A percentile compares a stretch with the other conserved stretches of the same genome.
Conservation (phyloP, 2,329 filamentous ascomycete genomes). For the Emergomyces pasteurianus region DNA sequence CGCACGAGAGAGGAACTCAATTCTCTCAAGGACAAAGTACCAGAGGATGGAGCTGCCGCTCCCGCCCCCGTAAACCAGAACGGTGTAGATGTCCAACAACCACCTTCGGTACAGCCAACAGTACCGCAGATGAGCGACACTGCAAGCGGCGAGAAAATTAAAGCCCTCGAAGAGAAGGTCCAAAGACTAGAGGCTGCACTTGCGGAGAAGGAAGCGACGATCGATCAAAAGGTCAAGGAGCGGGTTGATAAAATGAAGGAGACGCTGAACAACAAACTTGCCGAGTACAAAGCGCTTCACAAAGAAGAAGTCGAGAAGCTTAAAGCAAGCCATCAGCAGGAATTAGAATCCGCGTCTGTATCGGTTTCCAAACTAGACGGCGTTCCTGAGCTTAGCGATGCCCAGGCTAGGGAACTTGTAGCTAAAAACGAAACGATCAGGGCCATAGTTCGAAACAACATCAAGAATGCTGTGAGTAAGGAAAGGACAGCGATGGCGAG, state of each 20-base stretch:
- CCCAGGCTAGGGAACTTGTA: constrained; percentile 40
- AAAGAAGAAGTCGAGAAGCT: constrained; percentile 39
- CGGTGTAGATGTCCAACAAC: constrained; percentile 31
- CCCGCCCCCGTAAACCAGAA: constrained; percentile 41
- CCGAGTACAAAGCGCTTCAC: constrained; percentile 40
- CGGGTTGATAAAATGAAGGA: constrained; percentile 50
- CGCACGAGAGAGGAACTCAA: constrained; percentile 48
- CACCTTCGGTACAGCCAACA: constrained; percentile 18
- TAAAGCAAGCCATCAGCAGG: constrained; percentile 34
- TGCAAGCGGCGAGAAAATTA: constrained; percentile 45
- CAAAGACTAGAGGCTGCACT: constrained; percentile 39
- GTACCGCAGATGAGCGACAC: constrained; percentile 12
- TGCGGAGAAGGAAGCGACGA: constrained; percentile 39
- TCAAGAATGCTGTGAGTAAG: constrained; percentile 36
- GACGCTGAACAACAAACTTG: constrained; percentile 57
- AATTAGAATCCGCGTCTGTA: constrained; percentile 23
- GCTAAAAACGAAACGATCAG: constrained; percentile 39
- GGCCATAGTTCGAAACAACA: constrained; percentile 45
- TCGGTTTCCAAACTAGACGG: constrained; percentile 18
- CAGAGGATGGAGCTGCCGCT: constrained; percentile 25
- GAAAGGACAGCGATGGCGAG: constrained; percentile 19
- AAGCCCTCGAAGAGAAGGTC: constrained; percentile 51
- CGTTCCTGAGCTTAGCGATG: constrained; percentile 34
- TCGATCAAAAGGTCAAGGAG: constrained; percentile 38
- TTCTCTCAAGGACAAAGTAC: constrained; percentile 40